These are phyloP conservation scores for Leccinum fallax DNA, from an alignment of 1,284 basidiomycete genomes.

Conservation along the genomic window DNA sequence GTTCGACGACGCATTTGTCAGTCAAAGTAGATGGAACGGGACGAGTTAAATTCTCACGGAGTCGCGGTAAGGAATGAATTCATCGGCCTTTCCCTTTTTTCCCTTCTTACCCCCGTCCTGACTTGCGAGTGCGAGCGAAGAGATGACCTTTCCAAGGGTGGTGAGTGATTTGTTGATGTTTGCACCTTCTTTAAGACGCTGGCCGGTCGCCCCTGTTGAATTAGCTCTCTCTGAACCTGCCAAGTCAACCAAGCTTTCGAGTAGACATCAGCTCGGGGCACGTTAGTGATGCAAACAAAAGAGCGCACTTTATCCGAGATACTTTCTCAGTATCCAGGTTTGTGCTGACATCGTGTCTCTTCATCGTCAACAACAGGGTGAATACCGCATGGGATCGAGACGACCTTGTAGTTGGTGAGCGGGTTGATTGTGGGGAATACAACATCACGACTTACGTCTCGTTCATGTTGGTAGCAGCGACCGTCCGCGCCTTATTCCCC, in stretches of 20 bases:
- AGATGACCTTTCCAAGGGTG: conserved; percentile 97
- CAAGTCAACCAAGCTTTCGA: conserved; percentile 80
- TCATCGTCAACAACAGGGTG: conserved; percentile 92
- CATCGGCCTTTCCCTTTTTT: conserved; percentile 84
- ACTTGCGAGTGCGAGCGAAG: conserved; percentile 83
- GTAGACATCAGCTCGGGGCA: conserved; percentile 14
- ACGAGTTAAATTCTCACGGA: conserved; percentile 56
- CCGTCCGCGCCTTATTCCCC: conserved; percentile 96
- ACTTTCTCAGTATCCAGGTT: conserved; percentile 95
- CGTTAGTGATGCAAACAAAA: background rate
- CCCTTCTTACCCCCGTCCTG: conserved; percentile 69
- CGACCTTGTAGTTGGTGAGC: conserved; percentile 51
- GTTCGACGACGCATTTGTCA: conserved; percentile 11
- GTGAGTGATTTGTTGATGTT: conserved; percentile 99
- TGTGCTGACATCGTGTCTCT: conserved; percentile 78
- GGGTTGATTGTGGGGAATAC: background rate
- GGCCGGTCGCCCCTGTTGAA: conserved; percentile 95
- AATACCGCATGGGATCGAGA: conserved; percentile 98
- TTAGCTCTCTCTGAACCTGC: conserved; percentile 98
- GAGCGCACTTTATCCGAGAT: conserved; percentile 83
- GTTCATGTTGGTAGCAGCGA: conserved; percentile 99
- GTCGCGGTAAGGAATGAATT: conserved; percentile 94
- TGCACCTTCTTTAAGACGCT: conserved; percentile 92
- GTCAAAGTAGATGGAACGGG: background rate
- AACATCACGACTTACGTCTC: conserved; percentile 71